These are phyloP conservation scores for Atractiella rhizophila DNA, from an alignment of 768 basidiomycete species.

Conservation along the genomic window DNA sequence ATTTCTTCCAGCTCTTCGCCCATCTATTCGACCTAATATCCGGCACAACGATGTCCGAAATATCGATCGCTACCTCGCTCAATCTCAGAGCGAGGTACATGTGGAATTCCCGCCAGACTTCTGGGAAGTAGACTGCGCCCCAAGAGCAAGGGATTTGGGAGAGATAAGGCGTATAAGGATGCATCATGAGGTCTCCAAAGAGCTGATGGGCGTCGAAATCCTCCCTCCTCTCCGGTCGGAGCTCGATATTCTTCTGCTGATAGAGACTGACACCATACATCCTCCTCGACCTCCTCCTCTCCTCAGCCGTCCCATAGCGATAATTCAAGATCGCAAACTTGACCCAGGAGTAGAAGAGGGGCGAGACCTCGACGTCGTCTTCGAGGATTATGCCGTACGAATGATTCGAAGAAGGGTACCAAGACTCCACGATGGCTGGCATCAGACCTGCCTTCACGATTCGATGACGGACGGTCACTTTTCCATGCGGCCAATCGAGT, in stretches of 20 bases:
- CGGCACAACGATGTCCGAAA: conserved; percentile 33
- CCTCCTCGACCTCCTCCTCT: conserved; percentile 23
- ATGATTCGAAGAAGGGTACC: conserved; percentile 51
- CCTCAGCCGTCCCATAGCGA: conserved; percentile 41
- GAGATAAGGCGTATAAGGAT: conserved; percentile 42
- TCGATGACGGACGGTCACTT: conserved; percentile 38
- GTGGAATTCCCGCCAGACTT: conserved; percentile 70
- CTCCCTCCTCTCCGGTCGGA: conserved; percentile 38
- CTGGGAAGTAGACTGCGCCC: conserved; percentile 73
- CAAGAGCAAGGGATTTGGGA: conserved; percentile 72
- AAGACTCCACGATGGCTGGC: conserved; percentile 61
- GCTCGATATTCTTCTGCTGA: conserved; percentile 56
- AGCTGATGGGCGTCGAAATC: conserved; percentile 38
- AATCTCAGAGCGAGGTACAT: conserved; percentile 42
- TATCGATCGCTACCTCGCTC: conserved; percentile 27
- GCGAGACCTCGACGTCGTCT: conserved; percentile 63
- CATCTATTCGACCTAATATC: conserved; percentile 56
- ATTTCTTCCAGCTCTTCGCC: conserved; percentile 64
- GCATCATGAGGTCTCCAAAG: conserved; percentile 24
- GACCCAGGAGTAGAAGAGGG: conserved; percentile 56
- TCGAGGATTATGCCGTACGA: conserved; percentile 56
- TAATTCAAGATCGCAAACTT: conserved; percentile 54
- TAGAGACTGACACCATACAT: conserved; percentile 65
- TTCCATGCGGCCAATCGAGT: conserved; percentile 37
- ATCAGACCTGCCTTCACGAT: conserved; percentile 52